Conservation (phyloP, 225 moss, liverwort and hornwort genomes). For the Bryum argenteum region DNA sequence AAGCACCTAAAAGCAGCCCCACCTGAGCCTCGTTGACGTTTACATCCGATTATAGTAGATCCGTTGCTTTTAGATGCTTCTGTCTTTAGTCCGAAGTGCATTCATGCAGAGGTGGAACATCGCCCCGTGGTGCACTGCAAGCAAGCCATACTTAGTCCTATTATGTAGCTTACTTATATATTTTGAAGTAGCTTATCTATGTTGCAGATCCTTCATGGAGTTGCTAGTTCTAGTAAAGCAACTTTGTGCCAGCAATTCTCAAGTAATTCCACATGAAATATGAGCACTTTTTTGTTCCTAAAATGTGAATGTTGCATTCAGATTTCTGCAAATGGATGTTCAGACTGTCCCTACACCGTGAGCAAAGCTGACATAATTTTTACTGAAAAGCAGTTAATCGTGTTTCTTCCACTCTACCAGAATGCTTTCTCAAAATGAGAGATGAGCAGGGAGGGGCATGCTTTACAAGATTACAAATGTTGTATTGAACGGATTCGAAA, state of each 20-base stretch:
- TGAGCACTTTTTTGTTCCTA: too few species aligned
- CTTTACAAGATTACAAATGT: neutral
- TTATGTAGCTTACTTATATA: neutral
- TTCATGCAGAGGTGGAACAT: constrained; percentile 34
- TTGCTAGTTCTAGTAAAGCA: neutral
- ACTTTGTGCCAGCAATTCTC: neutral
- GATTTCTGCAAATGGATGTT: too few species aligned
- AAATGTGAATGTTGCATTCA: too few species aligned
- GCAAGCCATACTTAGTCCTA: neutral
- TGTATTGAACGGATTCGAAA: neutral
- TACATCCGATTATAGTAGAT: neutral
- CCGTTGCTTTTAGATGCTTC: constrained; percentile 28
- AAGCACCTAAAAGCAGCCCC: constrained; percentile 11
- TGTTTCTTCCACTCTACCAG: too few species aligned
- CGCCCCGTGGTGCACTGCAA: constrained; percentile 29
- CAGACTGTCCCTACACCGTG: too few species aligned
- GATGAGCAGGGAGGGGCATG: too few species aligned
- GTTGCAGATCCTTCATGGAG: neutral
- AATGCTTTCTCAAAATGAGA: too few species aligned
- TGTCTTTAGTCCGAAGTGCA: constrained; percentile 23
- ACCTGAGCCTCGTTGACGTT: neutral
- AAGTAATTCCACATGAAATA: too few species aligned
- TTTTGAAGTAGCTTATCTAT: neutral
- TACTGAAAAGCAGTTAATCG: too few species aligned
- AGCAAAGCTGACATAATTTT: too few species aligned